Evolutionary conservation across 257 asterid genomes (phyloP).

Genomic region (Forsythia suspensa): DNA sequence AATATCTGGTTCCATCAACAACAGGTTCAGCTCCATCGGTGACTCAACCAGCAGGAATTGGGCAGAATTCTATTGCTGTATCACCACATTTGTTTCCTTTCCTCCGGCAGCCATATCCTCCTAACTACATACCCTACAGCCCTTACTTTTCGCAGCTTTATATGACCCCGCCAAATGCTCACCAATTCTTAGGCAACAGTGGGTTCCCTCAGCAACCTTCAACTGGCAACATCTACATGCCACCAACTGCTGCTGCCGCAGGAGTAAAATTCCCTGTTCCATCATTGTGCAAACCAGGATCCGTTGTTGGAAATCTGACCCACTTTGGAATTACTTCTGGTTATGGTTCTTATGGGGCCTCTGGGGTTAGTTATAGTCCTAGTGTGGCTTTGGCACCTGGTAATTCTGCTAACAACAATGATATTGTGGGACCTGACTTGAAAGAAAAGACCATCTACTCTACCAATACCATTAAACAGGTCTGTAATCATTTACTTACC

Average conservation of each 20-base stretch:
- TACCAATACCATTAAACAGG: constrained; percentile 44
- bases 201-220: constrained; percentile 60
- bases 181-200: constrained; percentile 48
- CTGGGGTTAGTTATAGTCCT: constrained; percentile 40
- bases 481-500: constrained; percentile 20
- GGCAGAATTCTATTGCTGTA: constrained; percentile 43
- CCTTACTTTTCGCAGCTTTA: constrained; percentile 56
- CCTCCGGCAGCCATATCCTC: constrained; percentile 53
- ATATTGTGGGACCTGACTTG: constrained; percentile 40
- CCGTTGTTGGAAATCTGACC: constrained; percentile 34
- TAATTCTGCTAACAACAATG: constrained; percentile 38
- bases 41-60: constrained; percentile 38
- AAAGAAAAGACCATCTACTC: constrained; percentile 47
- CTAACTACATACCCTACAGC: constrained; percentile 50
- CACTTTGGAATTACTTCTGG: constrained; percentile 51
- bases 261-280: constrained; percentile 48
- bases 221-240: constrained; percentile 42
- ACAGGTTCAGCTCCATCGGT: constrained; percentile 35
- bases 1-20: constrained; percentile 36
- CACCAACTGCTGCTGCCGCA: constrained; percentile 42
- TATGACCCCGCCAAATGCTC: constrained; percentile 50
- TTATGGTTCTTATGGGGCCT: constrained; percentile 46
- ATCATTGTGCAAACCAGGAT: constrained; percentile 44
- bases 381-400: constrained; percentile 35
- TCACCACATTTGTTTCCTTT: constrained; percentile 50